These are phyloP conservation scores for Blastobotrys attinorum DNA, from an alignment of 805 yeast genomes.

Conservation along the genomic window DNA sequence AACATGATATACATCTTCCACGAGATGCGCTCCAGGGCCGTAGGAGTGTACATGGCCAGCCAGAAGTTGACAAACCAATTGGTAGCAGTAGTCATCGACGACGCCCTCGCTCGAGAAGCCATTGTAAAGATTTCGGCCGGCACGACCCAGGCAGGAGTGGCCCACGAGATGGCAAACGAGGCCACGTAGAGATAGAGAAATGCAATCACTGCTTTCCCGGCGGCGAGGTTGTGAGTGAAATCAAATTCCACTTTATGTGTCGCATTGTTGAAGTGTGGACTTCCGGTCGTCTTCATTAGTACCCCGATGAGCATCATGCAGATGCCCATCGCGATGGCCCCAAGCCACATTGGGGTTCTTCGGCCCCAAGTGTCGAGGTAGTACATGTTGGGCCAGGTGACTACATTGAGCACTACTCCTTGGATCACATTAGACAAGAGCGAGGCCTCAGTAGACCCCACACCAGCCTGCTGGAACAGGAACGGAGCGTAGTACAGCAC, in stretches of 20 bases:
- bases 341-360: slow-evolving; percentile 11
- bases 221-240: slow-evolving; percentile 10
- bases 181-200: slow-evolving; percentile 43
- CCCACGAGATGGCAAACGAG: slow-evolving; percentile 48
- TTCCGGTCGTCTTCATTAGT: slow-evolving; percentile 15
- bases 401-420: slow-evolving; percentile 53
- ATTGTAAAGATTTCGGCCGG: slow-evolving; percentile 58
- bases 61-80: slow-evolving; percentile 39
- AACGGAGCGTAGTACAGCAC: slow-evolving; percentile 58
- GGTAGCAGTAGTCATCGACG: slow-evolving; percentile 47
- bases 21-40: slow-evolving; percentile 50
- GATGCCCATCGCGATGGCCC: slow-evolving; percentile 12
- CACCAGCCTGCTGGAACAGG: slow-evolving; percentile 48
- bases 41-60: slow-evolving; percentile 67
- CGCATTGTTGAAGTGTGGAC: slow-evolving; percentile 16
- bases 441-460: slow-evolving; percentile 42
- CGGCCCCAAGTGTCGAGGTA: slow-evolving; percentile 28
- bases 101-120: slow-evolving; percentile 54
- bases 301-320: slow-evolving; percentile 50
- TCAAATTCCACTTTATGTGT: slow-evolving; percentile 15
- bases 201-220: slow-evolving; percentile 34
- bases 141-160: slow-evolving; percentile 60
- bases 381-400: slow-evolving; percentile 56
- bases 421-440: slow-evolving; percentile 59
- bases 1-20: slow-evolving; percentile 59